These are phyloP conservation scores for Cladochytrium replicatum DNA, from an alignment of 192 early-diverging fungal genomes.

Conservation along the genomic window DNA sequence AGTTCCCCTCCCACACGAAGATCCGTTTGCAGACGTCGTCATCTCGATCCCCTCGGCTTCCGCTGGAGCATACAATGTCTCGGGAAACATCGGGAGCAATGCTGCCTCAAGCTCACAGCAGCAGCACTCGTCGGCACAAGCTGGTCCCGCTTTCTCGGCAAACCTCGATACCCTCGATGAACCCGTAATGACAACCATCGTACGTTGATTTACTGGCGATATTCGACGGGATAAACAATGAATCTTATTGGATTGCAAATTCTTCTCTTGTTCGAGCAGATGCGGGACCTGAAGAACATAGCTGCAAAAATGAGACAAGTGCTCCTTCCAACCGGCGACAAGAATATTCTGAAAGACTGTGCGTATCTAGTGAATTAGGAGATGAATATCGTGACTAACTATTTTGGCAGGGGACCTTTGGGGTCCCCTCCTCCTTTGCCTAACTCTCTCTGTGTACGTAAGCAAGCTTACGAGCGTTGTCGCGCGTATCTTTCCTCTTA, in stretches of 20 bases:
- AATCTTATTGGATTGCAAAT: background rate
- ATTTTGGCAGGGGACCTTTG: conserved; percentile 77
- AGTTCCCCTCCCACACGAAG: too few relatives aligned
- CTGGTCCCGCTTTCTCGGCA: background rate
- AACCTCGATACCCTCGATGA: conserved; percentile 78
- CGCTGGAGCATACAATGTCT: too few relatives aligned
- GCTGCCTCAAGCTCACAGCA: too few relatives aligned
- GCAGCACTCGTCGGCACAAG: background rate
- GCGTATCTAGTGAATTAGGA: conserved; percentile 5
- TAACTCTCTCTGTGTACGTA: conserved; percentile 74
- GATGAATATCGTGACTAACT: conserved; percentile 30
- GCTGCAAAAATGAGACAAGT: conserved; percentile 65
- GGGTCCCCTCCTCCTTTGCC: conserved; percentile 92
- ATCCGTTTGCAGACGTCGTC: too few relatives aligned
- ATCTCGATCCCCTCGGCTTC: too few relatives aligned
- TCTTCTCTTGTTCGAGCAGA: conserved; percentile 26
- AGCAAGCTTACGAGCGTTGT: background rate
- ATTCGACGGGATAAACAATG: background rate
- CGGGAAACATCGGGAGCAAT: too few relatives aligned
- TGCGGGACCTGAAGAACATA: conserved; percentile 63
- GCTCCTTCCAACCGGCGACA: conserved; percentile 49
- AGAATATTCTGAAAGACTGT: conserved; percentile 68
- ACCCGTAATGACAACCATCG: conserved; percentile 84
- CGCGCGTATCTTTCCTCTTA: background rate
- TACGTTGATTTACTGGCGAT: conserved; percentile 22